Evolutionary conservation across 2,329 filamentous ascomycete genomes (phyloP).

Genomic region (Microsporum audouinii): DNA sequence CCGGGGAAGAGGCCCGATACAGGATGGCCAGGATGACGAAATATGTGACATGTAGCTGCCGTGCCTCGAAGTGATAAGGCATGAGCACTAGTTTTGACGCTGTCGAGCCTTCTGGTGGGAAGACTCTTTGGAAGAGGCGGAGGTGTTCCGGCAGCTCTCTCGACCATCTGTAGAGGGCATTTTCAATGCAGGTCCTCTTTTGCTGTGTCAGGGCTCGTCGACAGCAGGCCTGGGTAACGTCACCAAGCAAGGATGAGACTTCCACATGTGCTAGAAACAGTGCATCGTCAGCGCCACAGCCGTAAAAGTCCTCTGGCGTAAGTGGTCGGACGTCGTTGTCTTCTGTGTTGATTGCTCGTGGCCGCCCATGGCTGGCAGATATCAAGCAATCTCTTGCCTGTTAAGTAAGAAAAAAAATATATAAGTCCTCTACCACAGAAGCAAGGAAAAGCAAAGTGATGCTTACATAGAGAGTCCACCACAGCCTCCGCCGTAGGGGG

Average conservation of each 20-base stretch:
- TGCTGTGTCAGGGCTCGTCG: conserved; percentile 20
- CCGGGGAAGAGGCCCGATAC: conserved; percentile 24
- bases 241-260: conserved; percentile 30
- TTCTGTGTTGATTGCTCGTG: conserved; percentile 30
- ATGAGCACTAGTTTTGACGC: conserved; percentile 11
- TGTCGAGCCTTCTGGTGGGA: conserved; percentile 8
- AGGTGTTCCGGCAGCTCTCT: conserved; percentile 24
- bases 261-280: conserved; percentile 33
- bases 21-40: conserved; percentile 33
- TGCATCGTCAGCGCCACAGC: conserved; percentile 19
- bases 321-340: conserved; percentile 30
- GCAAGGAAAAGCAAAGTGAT: background rate
- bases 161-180: conserved; percentile 27
- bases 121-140: conserved; percentile 16
- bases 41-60: conserved; percentile 31
- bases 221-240: conserved; percentile 20
- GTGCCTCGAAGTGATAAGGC: conserved; percentile 29
- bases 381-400: conserved; percentile 32
- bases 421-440: too few relatives aligned
- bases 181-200: conserved; percentile 19
- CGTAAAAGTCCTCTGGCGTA: conserved; percentile 26
- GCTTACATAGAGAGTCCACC: conserved; percentile 36
- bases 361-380: conserved; percentile 33
- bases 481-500: conserved; percentile 29
- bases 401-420: background rate